phyloP scores from a whole-genome alignment of 2,329 filamentous ascomycete genomes.

The Bipolaris zeicola region DNA sequence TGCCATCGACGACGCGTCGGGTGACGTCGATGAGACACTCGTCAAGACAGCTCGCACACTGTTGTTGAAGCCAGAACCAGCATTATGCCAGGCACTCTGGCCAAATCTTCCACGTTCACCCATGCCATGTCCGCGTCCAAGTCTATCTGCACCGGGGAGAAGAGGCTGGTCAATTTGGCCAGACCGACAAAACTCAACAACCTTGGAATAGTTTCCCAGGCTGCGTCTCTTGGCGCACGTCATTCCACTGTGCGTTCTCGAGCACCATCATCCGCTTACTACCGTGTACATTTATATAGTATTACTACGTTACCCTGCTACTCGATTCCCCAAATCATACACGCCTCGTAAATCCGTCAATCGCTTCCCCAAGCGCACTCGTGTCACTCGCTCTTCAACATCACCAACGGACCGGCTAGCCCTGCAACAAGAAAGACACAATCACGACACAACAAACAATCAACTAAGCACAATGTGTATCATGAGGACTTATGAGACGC shows the following conservation, averaged over 20 bases:
- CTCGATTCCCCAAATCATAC: not conserved
- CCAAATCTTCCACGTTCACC: too few relatives aligned
- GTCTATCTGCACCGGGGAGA: not conserved
- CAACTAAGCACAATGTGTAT: conserved; percentile 38
- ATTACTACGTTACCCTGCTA: not conserved
- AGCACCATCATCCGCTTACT: not conserved
- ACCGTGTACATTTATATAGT: not conserved
- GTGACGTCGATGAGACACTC: too few relatives aligned
- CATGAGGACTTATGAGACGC: conserved; percentile 38
- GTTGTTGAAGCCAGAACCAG: too few relatives aligned
- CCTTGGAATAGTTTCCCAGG: conserved; percentile 14
- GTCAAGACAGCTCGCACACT: too few relatives aligned
- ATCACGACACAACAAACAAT: not conserved
- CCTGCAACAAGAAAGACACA: not conserved
- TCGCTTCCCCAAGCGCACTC: not conserved
- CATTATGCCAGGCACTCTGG: too few relatives aligned
- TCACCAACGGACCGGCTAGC: not conserved
- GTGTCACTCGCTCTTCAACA: conserved; percentile 5
- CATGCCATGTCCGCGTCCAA: too few relatives aligned
- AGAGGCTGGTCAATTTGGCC: conserved; percentile 3
- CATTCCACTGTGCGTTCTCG: conserved; percentile 2
- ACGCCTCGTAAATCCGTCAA: not conserved
- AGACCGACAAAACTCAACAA: conserved; percentile 1
- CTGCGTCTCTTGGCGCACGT: conserved; percentile 16
- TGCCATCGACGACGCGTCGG: too few relatives aligned